Evolutionary conservation across 1,284 basidiomycete species (phyloP), one percentile per base, ranked within the genome.

Genomic region (Fistulinella staudtii): DNA sequence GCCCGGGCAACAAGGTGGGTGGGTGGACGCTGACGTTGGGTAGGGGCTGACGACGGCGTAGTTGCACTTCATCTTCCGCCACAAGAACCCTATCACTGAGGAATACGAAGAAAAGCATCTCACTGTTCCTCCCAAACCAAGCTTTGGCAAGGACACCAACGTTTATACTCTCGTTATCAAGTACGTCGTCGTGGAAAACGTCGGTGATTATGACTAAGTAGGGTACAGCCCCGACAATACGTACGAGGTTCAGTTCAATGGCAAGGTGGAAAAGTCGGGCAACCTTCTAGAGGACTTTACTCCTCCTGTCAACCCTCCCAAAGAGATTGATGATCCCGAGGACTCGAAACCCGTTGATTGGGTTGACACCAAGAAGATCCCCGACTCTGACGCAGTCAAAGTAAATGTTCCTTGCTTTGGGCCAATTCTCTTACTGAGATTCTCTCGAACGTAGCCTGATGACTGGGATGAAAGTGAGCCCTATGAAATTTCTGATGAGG

Each of bases 21-120:
- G 20, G 56, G 15, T 29, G 23, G 31, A 21, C 6, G 1, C 30
- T 9, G 1, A 1, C 5, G 1, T 13, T 3, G 2, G 18, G 8
- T 14, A 7, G 10, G 13, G 8, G 3, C 43, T 56, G 40, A 56
- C 21, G 22, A 27, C 44, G 33, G 15, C 13, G 23, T 57, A 90
- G 88, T 75, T 95, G 45, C 93, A 97, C 77, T 96, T 97, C 70
- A 97, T 97, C 72, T 95, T 97, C 89, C 89, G 93, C 60, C 87
- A 96, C 79, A 85, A 87, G 74, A 94, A 84, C 76, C 93, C 93
- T 33, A 74, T 86, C 54, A 90, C 87, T 37, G 90, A 90, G 58
- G 90, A 93, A 65, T 83, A 79, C 56, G 95, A 98, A 72, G 96
- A 99, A 82, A 98, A 99, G 73, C 96, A 99, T 71, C 82, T 98